Base-by-base conservation (phyloP, 2,329 filamentous ascomycete genomes). In the Diaporthe sp. region DNA sequence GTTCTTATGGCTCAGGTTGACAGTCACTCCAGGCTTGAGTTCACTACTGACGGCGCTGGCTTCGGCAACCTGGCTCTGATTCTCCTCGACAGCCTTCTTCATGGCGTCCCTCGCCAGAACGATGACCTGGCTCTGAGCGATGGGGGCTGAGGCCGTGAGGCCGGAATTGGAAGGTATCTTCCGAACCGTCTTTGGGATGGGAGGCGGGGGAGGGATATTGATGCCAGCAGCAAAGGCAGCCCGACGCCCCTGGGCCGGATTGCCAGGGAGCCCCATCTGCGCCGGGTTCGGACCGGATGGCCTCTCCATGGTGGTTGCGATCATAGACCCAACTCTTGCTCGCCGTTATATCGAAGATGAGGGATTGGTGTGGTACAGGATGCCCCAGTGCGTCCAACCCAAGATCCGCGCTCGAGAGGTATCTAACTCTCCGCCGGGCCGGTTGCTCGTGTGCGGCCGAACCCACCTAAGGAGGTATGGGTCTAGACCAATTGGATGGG, bases 1-100 rank as follows among this genome's bases (percentile, higher is more conserved):
- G 80, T 91, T 92, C 84, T 93, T 93, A 80, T 94, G 92, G 83
- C 94, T 94, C 78, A 96, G 84, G 83, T 96, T 93, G 79, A 96
- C 93, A 44, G 94, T 96, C 75, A 95, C 90, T 76, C 94, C 94
- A 1, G 92, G 91, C 81, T 92, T 91, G 62, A 93, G 85, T 60
- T 90, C 90, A 82, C 85, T 91, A 81, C 88, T 91, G 78, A 91
- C 87, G 76, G 89, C 87, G 77, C 88, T 89, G 58, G 88, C 89
- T 78, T 92, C 91, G 72, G 90, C 90, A 9, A 88, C 90, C 82
- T 93, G 92, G 68, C 87, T 90, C 79, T 89, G 88, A 78, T 93
- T 92, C 81, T 92, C 92, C 79, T 92, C 88, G 75, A 93, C 86
- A 73, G 93, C 93, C 79, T 88, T 88, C 77, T 89, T 89, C 89